Evolutionary conservation across 164 flowering plant genomes (phyloP), one percentile per base, ranked within the genome.

Genomic region (Santalum album): DNA sequence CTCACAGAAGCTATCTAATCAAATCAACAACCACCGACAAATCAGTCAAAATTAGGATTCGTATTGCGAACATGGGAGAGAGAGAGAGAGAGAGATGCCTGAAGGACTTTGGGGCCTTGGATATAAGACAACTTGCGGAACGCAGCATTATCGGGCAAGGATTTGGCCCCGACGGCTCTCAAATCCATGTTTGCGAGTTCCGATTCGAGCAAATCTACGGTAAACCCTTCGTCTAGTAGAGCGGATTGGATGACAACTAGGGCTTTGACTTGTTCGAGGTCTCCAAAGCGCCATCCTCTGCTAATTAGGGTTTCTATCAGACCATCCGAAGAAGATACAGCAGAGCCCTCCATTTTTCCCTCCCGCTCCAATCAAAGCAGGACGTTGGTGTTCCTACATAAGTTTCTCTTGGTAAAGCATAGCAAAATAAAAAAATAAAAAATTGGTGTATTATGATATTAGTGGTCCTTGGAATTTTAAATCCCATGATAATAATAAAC

Each of bases 61-160:
- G 43, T 4, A 32, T 9, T 2, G 15, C 1, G 18, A 25, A 9
- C 34, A 15, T 34, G 29, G 12, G 40, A 36, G 45, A 42, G 45
- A 25, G 35, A 6, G 24, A 4, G 18, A 11, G 25, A 23, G 15
- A 12, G 21, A 34, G 18, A 29, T 59, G 62, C 96, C 88, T 92
- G 96, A 26, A 92, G 84, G 53, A 92, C 72, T 72, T 61, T 80
- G 51, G 96, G 91, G 65, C 89, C 94, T 19, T 57, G 78, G 57
- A 89, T 68, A 60, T 72, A 65, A 32, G 86, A 66, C 12, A 72
- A 54, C 38, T 71, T 80, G 48, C 80, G 77, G 15, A 78, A 55
- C 43, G 56, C 29, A 47, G 75, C 52, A 44, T 72, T 54, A 43
- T 86, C 86, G 18, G 95, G 90, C 58, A 91, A 66, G 40, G 86